Percentiles rank a stretch among this genome's conserved stretches.
Evolutionary conservation across 2,329 filamentous ascomycete genomes (phyloP).

Genomic region (Onygenales sp.): DNA sequence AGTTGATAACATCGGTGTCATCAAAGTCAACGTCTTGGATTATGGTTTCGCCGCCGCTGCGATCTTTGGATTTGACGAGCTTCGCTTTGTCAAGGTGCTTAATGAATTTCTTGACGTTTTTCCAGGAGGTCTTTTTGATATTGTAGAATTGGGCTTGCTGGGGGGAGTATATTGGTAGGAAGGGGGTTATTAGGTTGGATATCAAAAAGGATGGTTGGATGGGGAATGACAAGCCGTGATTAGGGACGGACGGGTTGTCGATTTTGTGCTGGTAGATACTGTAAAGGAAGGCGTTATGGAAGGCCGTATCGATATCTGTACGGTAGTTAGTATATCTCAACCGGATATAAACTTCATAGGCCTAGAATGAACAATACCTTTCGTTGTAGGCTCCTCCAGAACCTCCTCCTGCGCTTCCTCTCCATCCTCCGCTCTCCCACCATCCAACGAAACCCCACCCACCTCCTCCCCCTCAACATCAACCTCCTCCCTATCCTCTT

Average conservation of each 20-base stretch:
- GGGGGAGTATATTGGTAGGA: conserved; percentile 50
- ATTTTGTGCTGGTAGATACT: conserved; percentile 52
- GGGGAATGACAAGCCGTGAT: conserved; percentile 51
- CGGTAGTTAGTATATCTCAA: not conserved
- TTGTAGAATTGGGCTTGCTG: conserved; percentile 49
- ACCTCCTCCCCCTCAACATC: conserved; percentile 15
- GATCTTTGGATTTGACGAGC: conserved; percentile 56
- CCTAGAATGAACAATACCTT: conserved; percentile 31
- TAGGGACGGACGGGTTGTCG: conserved; percentile 41
- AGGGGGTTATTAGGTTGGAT: conserved; percentile 56
- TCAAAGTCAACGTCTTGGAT: conserved; percentile 57
- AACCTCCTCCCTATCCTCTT: conserved; percentile 35
- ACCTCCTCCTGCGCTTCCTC: conserved; percentile 31
- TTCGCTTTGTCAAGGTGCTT: conserved; percentile 56
- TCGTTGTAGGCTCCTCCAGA: conserved; percentile 44
- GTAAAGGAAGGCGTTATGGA: conserved; percentile 55
- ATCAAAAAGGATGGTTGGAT: conserved; percentile 56
- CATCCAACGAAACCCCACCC: conserved; percentile 14
- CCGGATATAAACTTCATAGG: not conserved
- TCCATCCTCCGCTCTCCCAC: conserved; percentile 19
- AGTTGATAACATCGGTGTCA: conserved; percentile 43
- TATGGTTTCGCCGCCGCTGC: conserved; percentile 53
- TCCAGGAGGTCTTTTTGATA: conserved; percentile 63
- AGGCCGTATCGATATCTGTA: conserved; percentile 58
- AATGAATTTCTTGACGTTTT: conserved; percentile 61